These are phyloP conservation scores for Smittium culicis DNA, from an alignment of 371 early-diverging fungal species.

Conservation along the genomic window DNA sequence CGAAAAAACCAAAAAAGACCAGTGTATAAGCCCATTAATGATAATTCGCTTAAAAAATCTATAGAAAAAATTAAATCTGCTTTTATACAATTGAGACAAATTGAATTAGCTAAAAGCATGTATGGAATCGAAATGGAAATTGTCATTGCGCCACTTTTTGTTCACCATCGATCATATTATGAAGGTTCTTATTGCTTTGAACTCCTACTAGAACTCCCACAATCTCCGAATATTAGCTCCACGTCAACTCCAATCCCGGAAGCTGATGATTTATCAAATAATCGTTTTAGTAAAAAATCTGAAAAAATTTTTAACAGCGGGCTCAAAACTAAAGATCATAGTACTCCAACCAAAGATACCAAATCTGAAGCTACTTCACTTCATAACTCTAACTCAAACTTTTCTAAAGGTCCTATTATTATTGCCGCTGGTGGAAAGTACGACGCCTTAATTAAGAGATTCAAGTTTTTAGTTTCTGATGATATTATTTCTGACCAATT, in stretches of 20 bases:
- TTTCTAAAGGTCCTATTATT: slow-evolving; percentile 37
- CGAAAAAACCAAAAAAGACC: not conserved
- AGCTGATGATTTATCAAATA: not conserved
- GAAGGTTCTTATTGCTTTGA: slow-evolving; percentile 29
- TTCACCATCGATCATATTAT: slow-evolving; percentile 29
- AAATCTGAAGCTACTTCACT: not conserved
- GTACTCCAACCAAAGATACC: not conserved
- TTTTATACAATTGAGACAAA: slow-evolving; percentile 26
- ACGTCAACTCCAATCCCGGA: not conserved
- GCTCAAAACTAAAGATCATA: not conserved
- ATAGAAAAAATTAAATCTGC: slow-evolving; percentile 17
- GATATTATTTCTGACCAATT: not conserved
- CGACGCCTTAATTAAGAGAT: slow-evolving; percentile 48
- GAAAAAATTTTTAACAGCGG: not conserved
- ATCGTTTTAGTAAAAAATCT: not conserved
- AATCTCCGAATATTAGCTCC: not conserved
- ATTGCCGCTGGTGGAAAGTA: slow-evolving; percentile 50
- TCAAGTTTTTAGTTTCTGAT: slow-evolving; percentile 36
- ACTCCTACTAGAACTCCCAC: slow-evolving; percentile 9
- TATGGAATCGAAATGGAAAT: slow-evolving; percentile 19
- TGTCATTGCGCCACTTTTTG: slow-evolving; percentile 24
- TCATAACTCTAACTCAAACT: not conserved
- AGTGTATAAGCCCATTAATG: not conserved
- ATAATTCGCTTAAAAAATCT: not conserved
- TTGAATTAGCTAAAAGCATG: slow-evolving; percentile 18